phyloP scores from a whole-genome alignment of 2,329 filamentous ascomycete genomes.

The Diplocarpon rosae region DNA sequence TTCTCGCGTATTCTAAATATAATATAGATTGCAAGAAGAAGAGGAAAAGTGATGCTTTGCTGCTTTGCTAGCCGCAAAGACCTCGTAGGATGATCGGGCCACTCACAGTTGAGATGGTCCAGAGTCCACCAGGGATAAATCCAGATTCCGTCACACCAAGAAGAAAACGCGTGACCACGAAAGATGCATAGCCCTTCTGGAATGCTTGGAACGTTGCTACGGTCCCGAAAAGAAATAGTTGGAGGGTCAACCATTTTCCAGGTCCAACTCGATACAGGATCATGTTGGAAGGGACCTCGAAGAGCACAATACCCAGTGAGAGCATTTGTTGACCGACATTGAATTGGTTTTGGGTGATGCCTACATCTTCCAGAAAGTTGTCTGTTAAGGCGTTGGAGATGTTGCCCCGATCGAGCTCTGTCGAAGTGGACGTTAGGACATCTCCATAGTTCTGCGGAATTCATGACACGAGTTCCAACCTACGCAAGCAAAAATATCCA shows the following conservation, averaged over 20 bases:
- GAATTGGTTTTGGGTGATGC: slow-evolving; percentile 22
- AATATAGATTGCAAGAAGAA: too few relatives aligned
- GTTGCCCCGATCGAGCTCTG: slow-evolving; percentile 26
- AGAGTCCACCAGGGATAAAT: slow-evolving; percentile 43
- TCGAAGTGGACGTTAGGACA: not conserved
- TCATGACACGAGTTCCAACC: not conserved
- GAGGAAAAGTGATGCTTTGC: too few relatives aligned
- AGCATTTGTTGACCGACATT: slow-evolving; percentile 27
- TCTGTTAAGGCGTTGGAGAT: slow-evolving; percentile 27
- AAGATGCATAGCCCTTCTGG: slow-evolving; percentile 35
- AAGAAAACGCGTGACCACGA: slow-evolving; percentile 35
- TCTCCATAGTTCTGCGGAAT: not conserved
- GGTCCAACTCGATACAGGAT: slow-evolving; percentile 24
- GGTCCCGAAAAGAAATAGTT: slow-evolving; percentile 28
- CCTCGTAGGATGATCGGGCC: too few relatives aligned
- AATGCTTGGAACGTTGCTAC: slow-evolving; percentile 27
- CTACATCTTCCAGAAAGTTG: slow-evolving; percentile 24
- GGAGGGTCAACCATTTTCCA: slow-evolving; percentile 23
- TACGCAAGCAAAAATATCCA: slow-evolving; percentile 5
- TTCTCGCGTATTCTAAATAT: too few relatives aligned
- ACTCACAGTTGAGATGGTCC: slow-evolving; percentile 41
- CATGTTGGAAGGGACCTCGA: slow-evolving; percentile 28
- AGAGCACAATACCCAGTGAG: slow-evolving; percentile 25
- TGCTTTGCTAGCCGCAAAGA: too few relatives aligned
- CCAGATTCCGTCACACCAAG: slow-evolving; percentile 42